phyloP scores from a whole-genome alignment of 2,329 filamentous ascomycete species.

The Botrytis squamosa region DNA sequence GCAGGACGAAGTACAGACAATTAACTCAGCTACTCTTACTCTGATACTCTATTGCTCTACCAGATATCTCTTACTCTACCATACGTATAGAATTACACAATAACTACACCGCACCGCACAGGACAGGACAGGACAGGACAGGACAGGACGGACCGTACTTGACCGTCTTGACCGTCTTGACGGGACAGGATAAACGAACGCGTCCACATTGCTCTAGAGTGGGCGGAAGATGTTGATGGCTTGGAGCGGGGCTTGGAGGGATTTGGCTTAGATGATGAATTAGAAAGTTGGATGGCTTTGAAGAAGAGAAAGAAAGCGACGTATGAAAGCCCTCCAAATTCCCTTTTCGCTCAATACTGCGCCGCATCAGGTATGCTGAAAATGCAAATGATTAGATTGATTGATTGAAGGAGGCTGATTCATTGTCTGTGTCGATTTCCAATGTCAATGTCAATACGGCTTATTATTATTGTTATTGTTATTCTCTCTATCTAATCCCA shows the following conservation, averaged over 20 bases:
- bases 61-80: neutral
- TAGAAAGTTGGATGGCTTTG: slow-evolving; percentile 8
- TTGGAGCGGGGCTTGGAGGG: slow-evolving; percentile 4
- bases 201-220: neutral
- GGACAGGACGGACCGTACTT: neutral
- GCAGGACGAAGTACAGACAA: neutral
- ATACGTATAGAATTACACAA: neutral
- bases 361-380: slow-evolving; percentile 17
- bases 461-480: neutral
- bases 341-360: neutral
- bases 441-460: neutral
- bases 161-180: neutral
- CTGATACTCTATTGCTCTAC: neutral
- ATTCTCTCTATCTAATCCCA: neutral
- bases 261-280: slow-evolving; percentile 8
- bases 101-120: neutral
- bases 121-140: neutral
- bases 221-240: slow-evolving; percentile 5
- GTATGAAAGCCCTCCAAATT: slow-evolving; percentile 7
- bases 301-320: neutral
- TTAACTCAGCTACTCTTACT: neutral
- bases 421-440: neutral
- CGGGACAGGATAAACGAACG: neutral
- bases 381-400: neutral
- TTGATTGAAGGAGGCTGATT: slow-evolving; percentile 2